Conservation (phyloP, 192 early-diverging fungal genomes). For the Coemansia furcata region DNA sequence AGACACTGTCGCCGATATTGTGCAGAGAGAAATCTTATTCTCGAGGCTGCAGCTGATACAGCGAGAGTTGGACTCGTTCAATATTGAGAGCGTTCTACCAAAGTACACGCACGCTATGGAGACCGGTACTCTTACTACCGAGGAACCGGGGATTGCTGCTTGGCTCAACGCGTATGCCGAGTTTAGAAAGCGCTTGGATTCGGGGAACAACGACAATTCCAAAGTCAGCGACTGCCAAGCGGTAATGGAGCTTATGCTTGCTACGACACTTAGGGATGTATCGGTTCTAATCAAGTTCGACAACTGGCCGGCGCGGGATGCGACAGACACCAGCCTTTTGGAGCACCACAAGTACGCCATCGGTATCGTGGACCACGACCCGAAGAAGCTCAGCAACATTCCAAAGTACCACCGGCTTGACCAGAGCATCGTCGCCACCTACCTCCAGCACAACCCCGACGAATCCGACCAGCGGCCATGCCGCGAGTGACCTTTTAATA, state of each 20-base stretch:
- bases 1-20: conserved; percentile 35
- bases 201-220: not conserved
- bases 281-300: conserved; percentile 61
- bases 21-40: conserved; percentile 51
- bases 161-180: conserved; percentile 29
- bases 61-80: conserved; percentile 54
- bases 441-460: conserved; percentile 22
- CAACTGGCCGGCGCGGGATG: conserved; percentile 3
- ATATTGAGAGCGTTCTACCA: conserved; percentile 57
- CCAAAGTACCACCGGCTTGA: conserved; percentile 54
- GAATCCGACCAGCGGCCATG: conserved; percentile 17
- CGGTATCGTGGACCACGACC: conserved; percentile 68
- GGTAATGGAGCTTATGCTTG: conserved; percentile 64
- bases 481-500: conserved; percentile 9
- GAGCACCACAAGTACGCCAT: conserved; percentile 22
- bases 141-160: conserved; percentile 19
- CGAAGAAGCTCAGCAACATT: conserved; percentile 63
- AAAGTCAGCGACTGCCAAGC: conserved; percentile 40
- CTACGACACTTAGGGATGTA: conserved; percentile 74
- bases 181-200: conserved; percentile 7
- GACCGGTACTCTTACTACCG: conserved; percentile 12
- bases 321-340: not conserved
- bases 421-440: conserved; percentile 56
- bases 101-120: conserved; percentile 26
- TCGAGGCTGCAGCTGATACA: conserved; percentile 50